phyloP scores from a whole-genome alignment of 768 basidiomycete genomes.

The Lactifluus hygrophoroides region DNA sequence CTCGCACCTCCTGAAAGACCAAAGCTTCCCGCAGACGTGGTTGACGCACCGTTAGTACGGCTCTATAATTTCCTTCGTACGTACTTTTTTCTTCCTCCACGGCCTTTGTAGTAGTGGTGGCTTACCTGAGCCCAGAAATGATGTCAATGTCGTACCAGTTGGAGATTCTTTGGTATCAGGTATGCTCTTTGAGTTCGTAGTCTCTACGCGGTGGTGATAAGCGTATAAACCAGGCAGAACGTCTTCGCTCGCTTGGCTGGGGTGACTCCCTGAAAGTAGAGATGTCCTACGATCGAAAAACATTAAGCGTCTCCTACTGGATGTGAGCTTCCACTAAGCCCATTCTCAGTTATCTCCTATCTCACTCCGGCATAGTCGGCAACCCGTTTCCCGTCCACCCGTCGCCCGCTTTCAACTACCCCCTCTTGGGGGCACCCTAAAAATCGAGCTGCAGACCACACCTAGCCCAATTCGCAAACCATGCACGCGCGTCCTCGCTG shows the following conservation, averaged over 20 bases:
- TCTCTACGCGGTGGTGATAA: background rate
- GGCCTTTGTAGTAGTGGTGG: slow-evolving; percentile 1
- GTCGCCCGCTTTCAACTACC: slow-evolving; percentile 41
- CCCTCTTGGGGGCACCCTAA: slow-evolving; percentile 61
- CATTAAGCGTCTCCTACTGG: slow-evolving; percentile 79
- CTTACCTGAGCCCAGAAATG: slow-evolving; percentile 47
- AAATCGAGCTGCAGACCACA: slow-evolving; percentile 57
- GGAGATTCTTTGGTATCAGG: slow-evolving; percentile 79
- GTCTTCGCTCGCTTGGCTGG: slow-evolving; percentile 85
- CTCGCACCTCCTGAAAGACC: slow-evolving; percentile 35
- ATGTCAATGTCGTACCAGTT: slow-evolving; percentile 90
- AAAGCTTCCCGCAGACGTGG: slow-evolving; percentile 48
- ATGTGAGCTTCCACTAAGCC: slow-evolving; percentile 37
- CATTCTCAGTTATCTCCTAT: slow-evolving; percentile 3
- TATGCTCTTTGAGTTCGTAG: slow-evolving; percentile 18
- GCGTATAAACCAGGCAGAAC: slow-evolving; percentile 40
- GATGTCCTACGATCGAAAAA: slow-evolving; percentile 59
- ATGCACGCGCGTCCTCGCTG: slow-evolving; percentile 45
- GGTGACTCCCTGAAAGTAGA: slow-evolving; percentile 63
- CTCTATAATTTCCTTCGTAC: slow-evolving; percentile 84
- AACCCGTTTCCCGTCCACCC: slow-evolving; percentile 26
- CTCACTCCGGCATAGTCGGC: slow-evolving; percentile 30
- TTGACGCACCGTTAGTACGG: slow-evolving; percentile 79
- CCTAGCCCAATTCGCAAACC: slow-evolving; percentile 47
- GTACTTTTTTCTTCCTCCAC: slow-evolving; percentile 25